phyloP scores from a whole-genome alignment of 1,284 basidiomycete species.

The Pyrrhoderma noxium region DNA sequence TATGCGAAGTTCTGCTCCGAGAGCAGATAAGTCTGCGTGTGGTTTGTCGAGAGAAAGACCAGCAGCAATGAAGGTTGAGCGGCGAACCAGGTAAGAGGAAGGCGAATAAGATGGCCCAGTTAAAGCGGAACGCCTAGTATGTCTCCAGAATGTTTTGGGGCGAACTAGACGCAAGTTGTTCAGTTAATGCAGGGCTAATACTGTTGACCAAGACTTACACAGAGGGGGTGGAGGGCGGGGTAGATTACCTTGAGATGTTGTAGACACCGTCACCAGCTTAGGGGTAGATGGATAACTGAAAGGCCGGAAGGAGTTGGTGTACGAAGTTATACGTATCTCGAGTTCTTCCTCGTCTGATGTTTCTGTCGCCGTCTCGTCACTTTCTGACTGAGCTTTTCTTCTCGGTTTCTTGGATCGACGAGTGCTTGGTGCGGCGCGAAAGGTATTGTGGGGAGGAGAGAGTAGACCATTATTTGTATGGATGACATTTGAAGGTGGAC shows the following conservation, averaged over 20 bases:
- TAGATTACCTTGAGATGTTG: conserved; percentile 36
- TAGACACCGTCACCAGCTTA: background rate
- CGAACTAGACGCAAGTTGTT: conserved; percentile 38
- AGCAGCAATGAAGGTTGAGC: conserved; percentile 66
- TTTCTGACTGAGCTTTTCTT: background rate
- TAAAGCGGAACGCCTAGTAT: conserved; percentile 56
- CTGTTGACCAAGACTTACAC: conserved; percentile 36
- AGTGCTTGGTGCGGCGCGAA: conserved; percentile 20
- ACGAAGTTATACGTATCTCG: conserved; percentile 25
- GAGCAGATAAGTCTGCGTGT: conserved; percentile 55
- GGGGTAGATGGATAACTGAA: conserved; percentile 16
- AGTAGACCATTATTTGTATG: conserved; percentile 2
- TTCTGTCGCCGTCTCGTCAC: conserved; percentile 4
- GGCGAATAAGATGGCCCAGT: conserved; percentile 60
- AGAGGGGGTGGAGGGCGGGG: conserved; percentile 53
- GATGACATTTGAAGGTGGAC: conserved; percentile 3
- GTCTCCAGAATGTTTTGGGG: conserved; percentile 68
- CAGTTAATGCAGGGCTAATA: background rate
- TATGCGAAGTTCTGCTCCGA: conserved; percentile 50
- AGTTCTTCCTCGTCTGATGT: conserved; percentile 15
- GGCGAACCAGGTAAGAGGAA: conserved; percentile 57
- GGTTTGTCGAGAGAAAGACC: conserved; percentile 57
- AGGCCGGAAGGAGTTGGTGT: conserved; percentile 24
- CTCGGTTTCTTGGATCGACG: conserved; percentile 22
- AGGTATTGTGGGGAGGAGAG: conserved; percentile 18